Conservation (phyloP, 2,329 filamentous ascomycete species). For the Chaetoscypha palmicola region DNA sequence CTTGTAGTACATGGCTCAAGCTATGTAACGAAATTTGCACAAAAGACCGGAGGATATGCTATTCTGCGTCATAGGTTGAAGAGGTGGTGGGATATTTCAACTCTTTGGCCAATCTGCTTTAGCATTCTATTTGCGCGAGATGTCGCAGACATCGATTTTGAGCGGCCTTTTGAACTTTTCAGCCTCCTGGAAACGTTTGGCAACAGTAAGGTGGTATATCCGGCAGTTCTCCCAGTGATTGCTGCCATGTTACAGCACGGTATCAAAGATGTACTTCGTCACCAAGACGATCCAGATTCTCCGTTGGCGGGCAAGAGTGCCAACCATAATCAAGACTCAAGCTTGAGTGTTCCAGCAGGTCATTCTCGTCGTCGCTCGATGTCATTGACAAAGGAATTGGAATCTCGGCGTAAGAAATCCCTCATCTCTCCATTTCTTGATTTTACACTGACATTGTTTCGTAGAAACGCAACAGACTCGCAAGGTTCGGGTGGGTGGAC, state of each 20-base stretch:
- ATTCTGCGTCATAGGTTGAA: constrained; percentile 78
- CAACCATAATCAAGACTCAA: constrained; percentile 14
- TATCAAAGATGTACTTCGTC: constrained; percentile 60
- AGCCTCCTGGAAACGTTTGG: constrained; percentile 69
- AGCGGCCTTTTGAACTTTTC: constrained; percentile 65
- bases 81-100: constrained; percentile 80
- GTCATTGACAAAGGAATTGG: constrained; percentile 56
- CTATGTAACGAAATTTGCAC: constrained; percentile 82
- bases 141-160: constrained; percentile 65
- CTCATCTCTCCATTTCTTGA: background rate
- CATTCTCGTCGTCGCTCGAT: constrained; percentile 45
- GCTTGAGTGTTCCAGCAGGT: constrained; percentile 22
- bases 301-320: constrained; percentile 32
- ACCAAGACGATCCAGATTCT: constrained; percentile 53
- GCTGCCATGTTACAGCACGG: constrained; percentile 83
- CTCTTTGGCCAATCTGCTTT: constrained; percentile 82
- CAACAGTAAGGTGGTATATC: constrained; percentile 60
- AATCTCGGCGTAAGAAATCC: constrained; percentile 42
- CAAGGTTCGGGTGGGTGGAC: constrained; percentile 45
- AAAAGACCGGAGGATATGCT: constrained; percentile 81
- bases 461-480: constrained; percentile 37
- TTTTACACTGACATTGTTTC: constrained; percentile 2
- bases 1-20: constrained; percentile 72
- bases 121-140: constrained; percentile 82
- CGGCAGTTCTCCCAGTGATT: constrained; percentile 74